Conservation (phyloP, 208 protist species). For the Acanthamoeba royreba region DNA sequence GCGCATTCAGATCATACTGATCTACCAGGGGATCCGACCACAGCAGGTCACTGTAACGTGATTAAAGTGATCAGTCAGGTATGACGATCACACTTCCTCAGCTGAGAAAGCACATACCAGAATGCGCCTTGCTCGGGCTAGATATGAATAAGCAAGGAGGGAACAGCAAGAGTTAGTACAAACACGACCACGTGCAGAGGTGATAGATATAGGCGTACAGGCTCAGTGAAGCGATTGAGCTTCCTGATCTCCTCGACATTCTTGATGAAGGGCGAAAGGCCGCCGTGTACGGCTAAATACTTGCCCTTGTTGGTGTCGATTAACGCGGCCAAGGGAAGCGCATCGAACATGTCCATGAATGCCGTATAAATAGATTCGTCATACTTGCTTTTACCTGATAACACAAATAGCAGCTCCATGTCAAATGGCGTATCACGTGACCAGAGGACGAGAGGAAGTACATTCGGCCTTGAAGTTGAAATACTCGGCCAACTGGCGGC, state of each 20-base stretch:
- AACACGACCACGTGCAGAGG: background rate
- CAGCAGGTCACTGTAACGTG: constrained; percentile 77
- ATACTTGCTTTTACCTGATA: constrained; percentile 80
- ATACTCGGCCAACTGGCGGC: constrained; percentile 90
- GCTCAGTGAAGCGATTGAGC: constrained; percentile 91
- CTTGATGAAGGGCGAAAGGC: constrained; percentile 66
- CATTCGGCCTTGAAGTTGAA: constrained; percentile 94
- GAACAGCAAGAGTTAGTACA: background rate
- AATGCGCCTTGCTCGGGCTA: constrained; percentile 17
- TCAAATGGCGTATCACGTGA: background rate
- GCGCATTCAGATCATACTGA: constrained; percentile 79
- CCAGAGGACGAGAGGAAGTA: background rate
- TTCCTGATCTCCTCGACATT: constrained; percentile 84
- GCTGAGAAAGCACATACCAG: background rate
- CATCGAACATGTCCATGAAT: constrained; percentile 91
- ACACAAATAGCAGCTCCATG: background rate
- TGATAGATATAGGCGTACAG: constrained; percentile 18
- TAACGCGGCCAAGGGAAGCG: constrained; percentile 88
- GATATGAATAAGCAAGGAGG: background rate
- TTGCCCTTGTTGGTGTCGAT: constrained; percentile 72
- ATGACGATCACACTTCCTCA: too few relatives aligned
- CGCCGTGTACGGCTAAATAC: constrained; percentile 91
- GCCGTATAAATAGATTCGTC: constrained; percentile 84
- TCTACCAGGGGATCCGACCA: constrained; percentile 90
- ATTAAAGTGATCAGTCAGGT: background rate